A percentile compares a stretch with the other conserved stretches of the same genome.
phyloP scores from a whole-genome alignment of 1,284 basidiomycete species.

The Abortiporus biennis region DNA sequence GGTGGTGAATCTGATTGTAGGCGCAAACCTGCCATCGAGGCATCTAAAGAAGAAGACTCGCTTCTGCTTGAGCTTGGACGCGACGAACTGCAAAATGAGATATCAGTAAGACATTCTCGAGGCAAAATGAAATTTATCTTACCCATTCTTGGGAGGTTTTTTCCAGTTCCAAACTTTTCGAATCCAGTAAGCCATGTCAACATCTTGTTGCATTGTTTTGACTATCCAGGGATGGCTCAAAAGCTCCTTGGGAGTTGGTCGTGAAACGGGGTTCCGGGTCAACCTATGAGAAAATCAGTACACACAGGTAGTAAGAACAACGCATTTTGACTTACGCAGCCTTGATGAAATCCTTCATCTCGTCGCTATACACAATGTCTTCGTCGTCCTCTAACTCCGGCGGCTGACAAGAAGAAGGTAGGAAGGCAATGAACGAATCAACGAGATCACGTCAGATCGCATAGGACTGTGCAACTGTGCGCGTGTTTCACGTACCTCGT shows the following conservation, averaged over 20 bases:
- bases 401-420: constrained; percentile 46
- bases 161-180: constrained; percentile 86
- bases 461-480: no score
- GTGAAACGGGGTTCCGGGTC: constrained; percentile 32
- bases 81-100: constrained; percentile 19
- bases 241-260: constrained; percentile 85
- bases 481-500: constrained; percentile 64
- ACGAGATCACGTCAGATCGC: no score
- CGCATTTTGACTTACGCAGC: constrained; percentile 61
- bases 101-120: not conserved
- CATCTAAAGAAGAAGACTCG: constrained; percentile 21
- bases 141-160: constrained; percentile 38
- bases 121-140: constrained; percentile 13
- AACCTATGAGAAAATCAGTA: constrained; percentile 17
- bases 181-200: constrained; percentile 90
- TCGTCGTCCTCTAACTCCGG: constrained; percentile 70
- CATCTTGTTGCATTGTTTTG: constrained; percentile 73
- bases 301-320: not conserved
- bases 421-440: no score
- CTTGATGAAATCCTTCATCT: constrained; percentile 92
- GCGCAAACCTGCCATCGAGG: constrained; percentile 19
- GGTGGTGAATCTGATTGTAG: no score
- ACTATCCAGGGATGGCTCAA: constrained; percentile 86
- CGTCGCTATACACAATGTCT: constrained; percentile 72
- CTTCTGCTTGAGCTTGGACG: constrained; percentile 37